Evolutionary conservation across 306 rosid genomes (phyloP), one percentile per base, ranked within the genome.

Genomic region (Myrica gale): DNA sequence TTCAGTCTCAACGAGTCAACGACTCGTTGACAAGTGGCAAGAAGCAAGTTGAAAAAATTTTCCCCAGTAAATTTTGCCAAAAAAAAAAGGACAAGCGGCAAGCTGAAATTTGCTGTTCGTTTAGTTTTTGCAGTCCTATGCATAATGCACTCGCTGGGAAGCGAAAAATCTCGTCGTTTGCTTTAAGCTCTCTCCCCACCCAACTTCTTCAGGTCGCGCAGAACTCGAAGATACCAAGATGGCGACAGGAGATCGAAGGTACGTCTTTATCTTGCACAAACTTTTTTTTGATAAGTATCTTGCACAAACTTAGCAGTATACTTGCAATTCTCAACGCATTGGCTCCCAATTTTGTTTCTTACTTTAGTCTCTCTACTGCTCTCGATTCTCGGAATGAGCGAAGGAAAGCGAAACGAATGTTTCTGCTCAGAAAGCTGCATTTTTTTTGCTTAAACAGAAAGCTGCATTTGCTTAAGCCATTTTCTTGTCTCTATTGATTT

Each of bases 231-330:
- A 0, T 17, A 26, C 51, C 17, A 43, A 42, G 42, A 66, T 17
- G 70, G 50, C 50, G 50, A 65, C 70, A 42, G 4, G 13, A 39
- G 20, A 65, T 41, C 69, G 7, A 66, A 42, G 70, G 70, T 66
- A 17, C 50, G 51, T 66, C 70, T 5, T 42, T 17, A 13, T 43
- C n/a, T 10, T 50, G 37, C 10, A 21, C 5, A 9, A n/a, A n/a
- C n/a, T n/a, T n/a, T n/a, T n/a, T n/a, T n/a, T n/a, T n/a, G n/a
- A n/a, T n/a, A n/a, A n/a, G n/a, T n/a, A n/a, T n/a, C n/a, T n/a
- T n/a, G n/a, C n/a, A n/a, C n/a, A n/a, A n/a, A n/a, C n/a, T n/a
- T n/a, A n/a, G n/a, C n/a, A 2, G 15, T 57, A 13, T 57, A 57
- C 39, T 57, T 66, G 26, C 15, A 9, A 16, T 8, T 17, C 70